Evolutionary conservation across 1,284 basidiomycete species (phyloP), one percentile per base, ranked within the genome.

Genomic region (Leccinum insolens): DNA sequence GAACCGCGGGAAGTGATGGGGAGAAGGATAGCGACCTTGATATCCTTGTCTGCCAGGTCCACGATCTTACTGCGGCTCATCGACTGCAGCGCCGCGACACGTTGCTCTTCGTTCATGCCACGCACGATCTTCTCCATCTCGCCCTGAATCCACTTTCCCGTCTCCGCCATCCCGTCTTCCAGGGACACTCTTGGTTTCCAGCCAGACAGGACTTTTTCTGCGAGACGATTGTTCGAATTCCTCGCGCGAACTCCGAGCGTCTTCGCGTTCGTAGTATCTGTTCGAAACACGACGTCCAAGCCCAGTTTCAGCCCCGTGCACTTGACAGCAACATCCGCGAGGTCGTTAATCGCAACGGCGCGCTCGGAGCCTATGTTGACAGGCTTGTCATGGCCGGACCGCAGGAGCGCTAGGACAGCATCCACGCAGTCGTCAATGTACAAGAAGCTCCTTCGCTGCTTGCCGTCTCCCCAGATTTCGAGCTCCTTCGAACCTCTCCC

Each of bases 381-480:
- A 6, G 84, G 82, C 7, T 70, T 71, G 3, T 69, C 59, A 68
- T 74, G 79, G 15, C 77, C 69, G 0, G 82, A 84, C 1, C 71
- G 59, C 14, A 89, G 71, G 20, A 88, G 80, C 2, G 73, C 77
- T 12, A 87, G 64, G 41, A 88, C 72, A 1, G 79, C 88, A 14
- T 83, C 82, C 41, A 88, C 22, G 20, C 82, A 82, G 70, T 88
- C 86, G 64, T 82, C 80, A 62, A 88, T 85, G 74, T 78, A 88
- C 25, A 88, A 76, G 72, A 89, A 89, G 67, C 85, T 87, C 1
- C 88, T 80, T 6, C 83, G 79, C 66, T 88, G 86, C 0, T 55
- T 70, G 2, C 87, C 88, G 65, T 84, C 80, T 0, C 88, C 87
- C 87, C 88, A 89, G 22, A 89, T 82, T 74, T 89, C 86, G 64